Base-by-base conservation (phyloP, 805 yeast genomes). In the Kluyveromyces siamensis region DNA sequence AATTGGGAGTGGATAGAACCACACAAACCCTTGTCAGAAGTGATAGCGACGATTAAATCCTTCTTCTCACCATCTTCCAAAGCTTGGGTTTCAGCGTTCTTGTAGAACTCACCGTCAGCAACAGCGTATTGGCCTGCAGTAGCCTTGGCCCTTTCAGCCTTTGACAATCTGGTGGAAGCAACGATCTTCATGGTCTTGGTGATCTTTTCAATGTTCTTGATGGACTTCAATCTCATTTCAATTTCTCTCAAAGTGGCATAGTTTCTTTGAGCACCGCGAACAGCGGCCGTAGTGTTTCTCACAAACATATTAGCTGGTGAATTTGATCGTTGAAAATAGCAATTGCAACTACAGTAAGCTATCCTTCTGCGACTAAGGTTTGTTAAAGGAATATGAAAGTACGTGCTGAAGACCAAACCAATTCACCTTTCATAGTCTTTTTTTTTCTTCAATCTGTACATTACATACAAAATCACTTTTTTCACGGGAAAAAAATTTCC, bases 131-230 rank as follows among this genome's bases (percentile, higher is more conserved):
- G 84, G 70, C 95, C 83, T 45, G 97, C 84, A 45, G 87, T 79
- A 59, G 76, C 74, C 89, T 89, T 91, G 53, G 97, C 96, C 71
- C 84, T 86, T 74, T 89, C 96, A 53, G 99, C 99, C 74, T 87
- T 89, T 69, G 81, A 77, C 70, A 93, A 81, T 75, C 96, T 85
- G 61, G 99, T 93, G 40, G 98, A 91, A 40, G 99, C 99, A 65
- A 93, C 99, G 73, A 93, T 84, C 79, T 90, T 93, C 98, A 93
- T 93, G 72, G 99, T 93, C 76, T 93, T 93, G 75, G 99, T 93
- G 76, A 93, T 93, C 79, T 93, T 93, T 76, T 93, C 97, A 71
- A 93, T 91, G 80, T 93, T 93, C 79, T 91, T 93, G 71, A 93
- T 93, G 57, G 97, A 88, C 78, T 93, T 93, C 69, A 93, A 82